Percentiles rank a stretch among this genome's conserved stretches.
Conservation (phyloP, 1,139 yeast genomes). For the Geotrichum siamense region DNA sequence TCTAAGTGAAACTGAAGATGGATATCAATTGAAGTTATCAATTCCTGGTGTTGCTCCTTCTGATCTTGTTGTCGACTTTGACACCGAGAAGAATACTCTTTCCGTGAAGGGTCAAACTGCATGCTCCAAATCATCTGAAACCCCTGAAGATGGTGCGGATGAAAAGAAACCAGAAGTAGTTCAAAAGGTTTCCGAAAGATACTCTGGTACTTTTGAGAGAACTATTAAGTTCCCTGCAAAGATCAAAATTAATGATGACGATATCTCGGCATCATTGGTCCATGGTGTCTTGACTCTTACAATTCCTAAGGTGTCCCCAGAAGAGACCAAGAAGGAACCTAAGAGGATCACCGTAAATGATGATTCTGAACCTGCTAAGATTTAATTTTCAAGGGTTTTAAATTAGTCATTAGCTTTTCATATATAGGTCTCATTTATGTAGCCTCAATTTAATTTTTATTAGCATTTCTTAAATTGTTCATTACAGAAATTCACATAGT, state of each 20-base stretch:
- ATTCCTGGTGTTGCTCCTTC: slow-evolving; percentile 50
- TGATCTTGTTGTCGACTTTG: slow-evolving; percentile 47
- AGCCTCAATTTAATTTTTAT: too few relatives aligned
- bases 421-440: too few relatives aligned
- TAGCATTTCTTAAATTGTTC: too few relatives aligned
- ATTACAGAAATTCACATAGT: too few relatives aligned
- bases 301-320: slow-evolving; percentile 39
- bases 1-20: not conserved
- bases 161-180: slow-evolving; percentile 16
- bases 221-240: slow-evolving; percentile 46
- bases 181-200: slow-evolving; percentile 17
- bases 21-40: slow-evolving; percentile 26
- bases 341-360: slow-evolving; percentile 3
- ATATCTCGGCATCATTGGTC: slow-evolving; percentile 44
- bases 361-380: not conserved
- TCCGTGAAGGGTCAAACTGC: slow-evolving; percentile 23
- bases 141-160: slow-evolving; percentile 16
- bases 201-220: slow-evolving; percentile 41
- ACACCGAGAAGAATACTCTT: slow-evolving; percentile 32
- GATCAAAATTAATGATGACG: slow-evolving; percentile 45
- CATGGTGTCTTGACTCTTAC: slow-evolving; percentile 47
- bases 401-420: too few relatives aligned
- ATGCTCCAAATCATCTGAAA: slow-evolving; percentile 16
- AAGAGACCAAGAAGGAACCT: slow-evolving; percentile 1
- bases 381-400: too few relatives aligned